Conservation (phyloP, 495 filamentous ascomycete genomes). For the Lasiosphaeriaceae sp. region DNA sequence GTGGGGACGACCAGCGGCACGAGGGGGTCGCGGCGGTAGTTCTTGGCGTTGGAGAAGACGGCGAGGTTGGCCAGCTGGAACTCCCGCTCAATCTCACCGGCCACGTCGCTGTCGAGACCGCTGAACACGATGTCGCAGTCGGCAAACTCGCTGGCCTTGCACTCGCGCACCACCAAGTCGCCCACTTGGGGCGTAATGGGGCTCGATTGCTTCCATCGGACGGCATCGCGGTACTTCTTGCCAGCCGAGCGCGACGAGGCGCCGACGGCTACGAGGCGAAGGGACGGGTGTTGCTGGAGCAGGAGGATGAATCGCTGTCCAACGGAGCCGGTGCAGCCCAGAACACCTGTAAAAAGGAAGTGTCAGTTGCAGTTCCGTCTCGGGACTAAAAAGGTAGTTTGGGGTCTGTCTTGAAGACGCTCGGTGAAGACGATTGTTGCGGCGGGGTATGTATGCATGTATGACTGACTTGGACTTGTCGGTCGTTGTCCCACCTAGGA, state of each 20-base stretch:
- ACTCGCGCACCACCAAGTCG: conserved; percentile 69
- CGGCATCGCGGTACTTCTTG: conserved; percentile 80
- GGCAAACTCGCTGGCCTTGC: conserved; percentile 66
- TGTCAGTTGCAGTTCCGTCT: neutral
- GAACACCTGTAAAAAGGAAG: conserved; percentile 46
- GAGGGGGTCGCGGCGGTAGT: conserved; percentile 76
- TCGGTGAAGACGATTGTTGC: no score
- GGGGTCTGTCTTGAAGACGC: neutral
- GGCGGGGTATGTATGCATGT: no score
- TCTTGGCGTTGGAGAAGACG: conserved; percentile 88
- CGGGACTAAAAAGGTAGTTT: neutral
- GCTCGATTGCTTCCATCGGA: conserved; percentile 76
- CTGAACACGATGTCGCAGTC: conserved; percentile 90
- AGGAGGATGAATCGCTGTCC: conserved; percentile 84
- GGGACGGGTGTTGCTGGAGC: conserved; percentile 72
- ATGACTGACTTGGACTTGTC: no score
- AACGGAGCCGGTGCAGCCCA: conserved; percentile 75
- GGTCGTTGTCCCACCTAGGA: neutral
- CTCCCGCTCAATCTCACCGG: conserved; percentile 76
- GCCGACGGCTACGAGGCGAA: conserved; percentile 71
- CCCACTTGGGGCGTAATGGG: conserved; percentile 64
- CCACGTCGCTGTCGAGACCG: conserved; percentile 79
- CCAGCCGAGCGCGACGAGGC: conserved; percentile 75
- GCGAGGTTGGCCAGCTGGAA: conserved; percentile 74
- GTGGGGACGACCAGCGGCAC: conserved; percentile 85